Percentiles rank a stretch among this genome's conserved stretches.
phyloP scores from a whole-genome alignment of 805 yeast species.

The Candida namnaoensis region DNA sequence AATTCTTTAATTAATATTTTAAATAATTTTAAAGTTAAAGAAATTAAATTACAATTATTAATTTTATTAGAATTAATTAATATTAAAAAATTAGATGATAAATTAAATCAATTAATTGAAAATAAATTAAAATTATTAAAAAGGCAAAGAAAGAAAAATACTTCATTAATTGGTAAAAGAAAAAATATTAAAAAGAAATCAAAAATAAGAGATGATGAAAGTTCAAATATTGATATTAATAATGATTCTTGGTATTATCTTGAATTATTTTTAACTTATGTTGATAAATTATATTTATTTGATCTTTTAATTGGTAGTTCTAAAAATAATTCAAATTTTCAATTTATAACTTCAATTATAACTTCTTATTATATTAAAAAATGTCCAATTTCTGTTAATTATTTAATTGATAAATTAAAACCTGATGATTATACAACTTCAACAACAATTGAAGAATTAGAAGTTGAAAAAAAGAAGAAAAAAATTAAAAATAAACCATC shows the following conservation, averaged over 20 bases:
- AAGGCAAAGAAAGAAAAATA: constrained; percentile 11
- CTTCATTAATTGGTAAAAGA: constrained; percentile 23
- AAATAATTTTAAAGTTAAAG: constrained; percentile 39
- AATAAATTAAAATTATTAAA: constrained; percentile 19
- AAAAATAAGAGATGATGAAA: constrained; percentile 15
- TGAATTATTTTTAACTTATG: constrained; percentile 30
- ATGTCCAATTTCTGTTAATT: constrained; percentile 37
- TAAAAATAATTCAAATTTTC: constrained; percentile 31
- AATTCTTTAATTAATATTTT: constrained; percentile 21
- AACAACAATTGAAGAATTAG: background rate
- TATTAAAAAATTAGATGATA: constrained; percentile 25
- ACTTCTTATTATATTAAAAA: constrained; percentile 44
- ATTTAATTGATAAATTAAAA: constrained; percentile 37
- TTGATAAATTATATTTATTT: constrained; percentile 47
- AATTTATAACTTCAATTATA: constrained; percentile 42
- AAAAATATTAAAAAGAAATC: constrained; percentile 6
- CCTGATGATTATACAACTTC: constrained; percentile 24
- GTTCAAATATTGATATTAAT: background rate
- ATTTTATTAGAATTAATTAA: constrained; percentile 36
- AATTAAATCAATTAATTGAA: background rate
- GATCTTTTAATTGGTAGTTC: constrained; percentile 35
- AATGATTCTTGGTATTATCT: background rate
- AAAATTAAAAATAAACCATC: too few species aligned
- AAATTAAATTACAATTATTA: constrained; percentile 46
- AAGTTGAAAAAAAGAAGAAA: too few species aligned